Evolutionary conservation across 352 stramenopile genomes (phyloP).

Genomic region (Phytophthora citrophthora): DNA sequence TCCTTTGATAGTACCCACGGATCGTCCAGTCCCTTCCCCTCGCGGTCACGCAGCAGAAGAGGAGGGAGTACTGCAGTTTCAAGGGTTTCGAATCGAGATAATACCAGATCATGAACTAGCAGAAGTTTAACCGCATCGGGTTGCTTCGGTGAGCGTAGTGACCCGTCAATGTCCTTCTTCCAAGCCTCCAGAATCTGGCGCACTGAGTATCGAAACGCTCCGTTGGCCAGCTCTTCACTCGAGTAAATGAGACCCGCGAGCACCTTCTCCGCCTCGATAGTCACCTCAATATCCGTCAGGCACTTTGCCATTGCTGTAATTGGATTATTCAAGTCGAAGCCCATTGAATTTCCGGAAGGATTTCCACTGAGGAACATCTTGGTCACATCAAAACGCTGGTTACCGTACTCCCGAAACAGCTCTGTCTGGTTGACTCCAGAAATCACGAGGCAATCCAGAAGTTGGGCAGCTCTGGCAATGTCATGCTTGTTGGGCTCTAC

Average conservation of each 20-base stretch:
- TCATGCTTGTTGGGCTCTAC: conserved; percentile 60
- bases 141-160: conserved; percentile 24
- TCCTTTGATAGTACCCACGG: conserved; percentile 67
- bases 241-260: conserved; percentile 59
- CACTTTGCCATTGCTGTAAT: conserved; percentile 44
- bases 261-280: conserved; percentile 64
- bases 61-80: conserved; percentile 56
- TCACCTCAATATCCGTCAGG: conserved; percentile 59
- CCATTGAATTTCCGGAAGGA: conserved; percentile 32
- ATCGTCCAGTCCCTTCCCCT: conserved; percentile 66
- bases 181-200: conserved; percentile 64
- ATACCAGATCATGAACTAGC: conserved; percentile 60
- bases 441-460: conserved; percentile 68
- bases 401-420: conserved; percentile 68
- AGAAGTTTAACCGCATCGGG: conserved; percentile 66
- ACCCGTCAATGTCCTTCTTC: conserved; percentile 48
- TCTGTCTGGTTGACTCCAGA: conserved; percentile 57
- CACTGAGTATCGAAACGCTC: conserved; percentile 60
- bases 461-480: conserved; percentile 54
- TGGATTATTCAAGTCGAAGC: conserved; percentile 40
- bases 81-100: conserved; percentile 33
- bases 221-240: conserved; percentile 67
- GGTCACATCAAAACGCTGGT: conserved; percentile 69
- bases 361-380: conserved; percentile 60
- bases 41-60: conserved; percentile 67